A percentile compares a stretch with the other conserved stretches of the same genome.
Evolutionary conservation across 345 rosid species (phyloP).

Genomic region (Gynandropsis gynandra): DNA sequence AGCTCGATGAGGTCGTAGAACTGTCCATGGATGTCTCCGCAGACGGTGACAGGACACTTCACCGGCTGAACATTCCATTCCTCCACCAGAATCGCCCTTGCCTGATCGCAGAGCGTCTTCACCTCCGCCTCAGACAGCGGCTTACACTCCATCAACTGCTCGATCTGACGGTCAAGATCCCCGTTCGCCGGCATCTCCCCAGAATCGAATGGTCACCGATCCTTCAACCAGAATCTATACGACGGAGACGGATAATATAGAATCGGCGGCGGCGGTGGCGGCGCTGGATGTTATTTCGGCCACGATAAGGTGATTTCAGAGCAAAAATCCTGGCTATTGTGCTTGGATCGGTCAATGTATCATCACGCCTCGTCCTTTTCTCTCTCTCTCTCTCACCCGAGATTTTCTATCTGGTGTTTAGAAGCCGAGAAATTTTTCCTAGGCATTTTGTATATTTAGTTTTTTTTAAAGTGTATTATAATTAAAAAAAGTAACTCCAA

Average conservation of each 20-base stretch:
- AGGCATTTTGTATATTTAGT: no score
- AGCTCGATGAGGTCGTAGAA: conserved; percentile 96
- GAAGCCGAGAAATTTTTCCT: no score
- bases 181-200: conserved; percentile 72
- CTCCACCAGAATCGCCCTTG: conserved; percentile 89
- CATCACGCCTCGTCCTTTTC: background rate
- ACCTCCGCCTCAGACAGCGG: conserved; percentile 85
- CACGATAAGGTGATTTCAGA: conserved; percentile 10
- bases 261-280: no score
- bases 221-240: background rate
- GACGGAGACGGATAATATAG: background rate
- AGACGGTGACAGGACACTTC: conserved; percentile 98
- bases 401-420: no score
- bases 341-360: background rate
- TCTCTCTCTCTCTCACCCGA: conserved; percentile 8
- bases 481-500: no score
- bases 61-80: conserved; percentile 99
- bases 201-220: background rate
- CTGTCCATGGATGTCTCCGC: conserved; percentile 99
- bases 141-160: conserved; percentile 96
- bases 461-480: no score
- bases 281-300: conserved; percentile 5
- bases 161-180: conserved; percentile 98
- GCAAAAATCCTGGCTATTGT: conserved; percentile 13
- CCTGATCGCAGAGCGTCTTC: conserved; percentile 88